These are phyloP conservation scores for Exophiala viscosa DNA, from an alignment of 2,329 filamentous ascomycete species.

Conservation along the genomic window DNA sequence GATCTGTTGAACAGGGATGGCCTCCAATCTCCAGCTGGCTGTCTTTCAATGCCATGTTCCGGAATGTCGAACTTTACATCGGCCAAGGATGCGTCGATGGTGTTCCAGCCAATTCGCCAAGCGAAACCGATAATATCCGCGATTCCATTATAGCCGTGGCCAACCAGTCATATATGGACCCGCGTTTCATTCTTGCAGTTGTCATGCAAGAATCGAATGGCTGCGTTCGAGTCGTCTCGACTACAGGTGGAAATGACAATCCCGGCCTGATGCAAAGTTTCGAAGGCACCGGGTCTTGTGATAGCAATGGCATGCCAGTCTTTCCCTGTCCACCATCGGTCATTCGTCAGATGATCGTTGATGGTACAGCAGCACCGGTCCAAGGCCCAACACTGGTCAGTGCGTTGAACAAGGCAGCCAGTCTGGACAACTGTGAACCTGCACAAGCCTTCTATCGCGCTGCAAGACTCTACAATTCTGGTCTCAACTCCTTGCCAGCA, in stretches of 20 bases:
- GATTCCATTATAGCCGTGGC: constrained; percentile 29
- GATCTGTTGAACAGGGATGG: constrained; percentile 23
- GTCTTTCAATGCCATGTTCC: constrained; percentile 20
- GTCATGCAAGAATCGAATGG: constrained; percentile 34
- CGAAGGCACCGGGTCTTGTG: constrained; percentile 16
- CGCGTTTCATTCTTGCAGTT: constrained; percentile 34
- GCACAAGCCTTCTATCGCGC: constrained; percentile 23
- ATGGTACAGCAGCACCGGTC: constrained; percentile 16
- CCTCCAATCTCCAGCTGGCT: constrained; percentile 25
- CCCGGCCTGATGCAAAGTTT: constrained; percentile 23
- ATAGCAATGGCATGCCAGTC: constrained; percentile 3
- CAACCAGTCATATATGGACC: constrained; percentile 28
- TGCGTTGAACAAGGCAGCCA: constrained; percentile 10
- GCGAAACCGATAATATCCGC: constrained; percentile 26
- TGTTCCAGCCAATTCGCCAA: constrained; percentile 6
- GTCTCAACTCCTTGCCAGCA: constrained; percentile 9
- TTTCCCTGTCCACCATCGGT: constrained; percentile 16
- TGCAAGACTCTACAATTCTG: constrained; percentile 26
- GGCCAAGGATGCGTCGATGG: constrained; percentile 9
- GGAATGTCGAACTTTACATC: constrained; percentile 4
- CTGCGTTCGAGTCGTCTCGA: constrained; percentile 30
- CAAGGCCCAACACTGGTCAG: constrained; percentile 8
- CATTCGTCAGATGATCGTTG: constrained; percentile 24
- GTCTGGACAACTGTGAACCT: not conserved
- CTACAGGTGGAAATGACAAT: constrained; percentile 19